Evolutionary conservation across 2,329 filamentous ascomycete species (phyloP), one percentile per base, ranked within the genome.

Genomic region (Rhynchosporium graminicola): DNA sequence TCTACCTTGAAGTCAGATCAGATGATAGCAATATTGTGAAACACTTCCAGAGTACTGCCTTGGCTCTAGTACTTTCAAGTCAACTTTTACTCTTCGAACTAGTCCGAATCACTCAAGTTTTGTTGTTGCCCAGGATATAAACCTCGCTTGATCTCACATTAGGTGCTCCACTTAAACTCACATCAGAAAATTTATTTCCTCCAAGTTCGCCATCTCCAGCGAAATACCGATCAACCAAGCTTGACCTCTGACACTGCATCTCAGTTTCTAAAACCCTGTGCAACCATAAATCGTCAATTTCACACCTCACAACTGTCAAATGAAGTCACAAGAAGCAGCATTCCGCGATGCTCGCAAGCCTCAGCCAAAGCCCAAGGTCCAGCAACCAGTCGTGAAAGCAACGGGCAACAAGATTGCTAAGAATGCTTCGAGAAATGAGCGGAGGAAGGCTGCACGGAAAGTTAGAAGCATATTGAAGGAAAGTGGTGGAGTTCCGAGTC

Each of bases 311-410:
- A 9, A 40, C 13, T 13, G 13, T 40, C 50, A 54, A 42, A 54
- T 54, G 51, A 54, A 54, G 36, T 54, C 51, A 3, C 51, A 54
- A 15, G 51, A 42, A 13, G 51, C 51, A 10, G 51, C 51, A 8
- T 54, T 54, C 51, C 51, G 51, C n/a, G 51, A 54, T 20, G 51
- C 51, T 42, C 51, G 51, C 36, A 54, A 54, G 33, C 51, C 51
- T n/a, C 51, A 54, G 28, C 36, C 51, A 28, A 54, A 54, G 33
- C 51, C 51, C 4, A 54, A 54, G 3, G 36, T 54, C 3, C 51
- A 54, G 33, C 33, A 42, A 20, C 51, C 51, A 54, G 20, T 42
- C 9, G 51, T 54, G 33, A 54, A 54, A 42, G 51, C 51, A 42
- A 20, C 51, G 28, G 33, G 33, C n/a, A 54, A 54, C 51, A 54